Percentiles rank a stretch among this genome's conserved stretches.
phyloP scores from a whole-genome alignment of 2,329 filamentous ascomycete genomes.

The Fragosphaeria purpurea region DNA sequence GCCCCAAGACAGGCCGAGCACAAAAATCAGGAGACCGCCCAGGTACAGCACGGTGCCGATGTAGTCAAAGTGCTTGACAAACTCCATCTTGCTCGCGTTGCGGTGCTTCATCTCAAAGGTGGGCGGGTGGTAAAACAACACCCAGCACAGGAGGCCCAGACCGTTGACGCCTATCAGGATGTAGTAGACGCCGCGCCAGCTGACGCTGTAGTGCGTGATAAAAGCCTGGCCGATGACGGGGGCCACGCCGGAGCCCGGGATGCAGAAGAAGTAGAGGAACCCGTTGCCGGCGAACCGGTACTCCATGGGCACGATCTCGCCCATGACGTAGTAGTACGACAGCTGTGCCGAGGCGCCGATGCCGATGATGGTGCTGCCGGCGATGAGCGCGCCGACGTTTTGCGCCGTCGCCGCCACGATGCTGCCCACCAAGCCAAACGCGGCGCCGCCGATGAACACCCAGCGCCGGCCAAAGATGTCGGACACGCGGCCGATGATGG shows the following conservation, averaged over 20 bases:
- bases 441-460: conserved; percentile 29
- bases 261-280: conserved; percentile 24
- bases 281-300: conserved; percentile 25
- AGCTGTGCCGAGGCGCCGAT: conserved; percentile 27
- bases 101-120: conserved; percentile 29
- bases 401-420: conserved; percentile 25
- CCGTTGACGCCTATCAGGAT: conserved; percentile 28
- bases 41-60: conserved; percentile 35
- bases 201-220: conserved; percentile 23
- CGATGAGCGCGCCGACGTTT: conserved; percentile 25
- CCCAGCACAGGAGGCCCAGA: conserved; percentile 24
- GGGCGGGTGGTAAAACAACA: conserved; percentile 31
- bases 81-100: conserved; percentile 24
- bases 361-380: conserved; percentile 26
- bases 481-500: conserved; percentile 26
- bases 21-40: conserved; percentile 32
- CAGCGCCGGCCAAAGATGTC: conserved; percentile 30
- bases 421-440: conserved; percentile 26
- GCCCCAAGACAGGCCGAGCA: conserved; percentile 37
- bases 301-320: conserved; percentile 33
- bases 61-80: conserved; percentile 28
- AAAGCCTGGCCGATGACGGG: conserved; percentile 25
- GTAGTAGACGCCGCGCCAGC: conserved; percentile 32
- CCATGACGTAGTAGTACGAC: conserved; percentile 27
- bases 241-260: conserved; percentile 18